Evolutionary conservation across 2,329 filamentous ascomycete genomes (phyloP).

Genomic region (Graphiopsis chlorocephala): DNA sequence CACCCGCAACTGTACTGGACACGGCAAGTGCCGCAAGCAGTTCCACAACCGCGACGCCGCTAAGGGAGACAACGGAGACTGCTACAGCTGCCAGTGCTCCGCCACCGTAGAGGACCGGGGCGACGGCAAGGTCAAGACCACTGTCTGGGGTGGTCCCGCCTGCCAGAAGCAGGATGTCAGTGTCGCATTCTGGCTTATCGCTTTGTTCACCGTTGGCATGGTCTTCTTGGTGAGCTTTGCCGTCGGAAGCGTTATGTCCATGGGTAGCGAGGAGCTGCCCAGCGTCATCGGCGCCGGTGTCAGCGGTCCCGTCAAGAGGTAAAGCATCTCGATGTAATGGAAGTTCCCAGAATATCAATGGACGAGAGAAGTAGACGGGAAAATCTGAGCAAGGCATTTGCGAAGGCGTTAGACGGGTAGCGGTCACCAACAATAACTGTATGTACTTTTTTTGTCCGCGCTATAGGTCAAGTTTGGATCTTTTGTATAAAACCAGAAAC

Average conservation of each 20-base stretch:
- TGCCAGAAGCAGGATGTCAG: conserved; percentile 93
- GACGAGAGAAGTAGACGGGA: neutral
- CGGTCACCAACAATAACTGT: conserved; percentile 4
- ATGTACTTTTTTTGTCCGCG: conserved; percentile 13
- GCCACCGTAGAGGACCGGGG: conserved; percentile 53
- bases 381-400: conserved; percentile 15
- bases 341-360: neutral
- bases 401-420: conserved; percentile 12
- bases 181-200: conserved; percentile 82
- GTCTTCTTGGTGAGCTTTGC: conserved; percentile 66
- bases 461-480: conserved; percentile 6
- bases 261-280: conserved; percentile 84
- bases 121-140: conserved; percentile 57
- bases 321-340: neutral
- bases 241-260: conserved; percentile 74
- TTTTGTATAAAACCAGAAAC: conserved; percentile 7
- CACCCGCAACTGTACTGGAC: conserved; percentile 78
- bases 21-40: conserved; percentile 72
- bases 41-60: conserved; percentile 49
- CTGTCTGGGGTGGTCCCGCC: conserved; percentile 77
- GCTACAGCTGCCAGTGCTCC: conserved; percentile 77
- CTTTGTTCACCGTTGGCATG: conserved; percentile 68
- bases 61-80: conserved; percentile 43
- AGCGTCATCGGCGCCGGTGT: conserved; percentile 97
- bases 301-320: conserved; percentile 52